Base-by-base conservation (phyloP, 192 early-diverging fungal species). In the Coemansia sp. region DNA sequence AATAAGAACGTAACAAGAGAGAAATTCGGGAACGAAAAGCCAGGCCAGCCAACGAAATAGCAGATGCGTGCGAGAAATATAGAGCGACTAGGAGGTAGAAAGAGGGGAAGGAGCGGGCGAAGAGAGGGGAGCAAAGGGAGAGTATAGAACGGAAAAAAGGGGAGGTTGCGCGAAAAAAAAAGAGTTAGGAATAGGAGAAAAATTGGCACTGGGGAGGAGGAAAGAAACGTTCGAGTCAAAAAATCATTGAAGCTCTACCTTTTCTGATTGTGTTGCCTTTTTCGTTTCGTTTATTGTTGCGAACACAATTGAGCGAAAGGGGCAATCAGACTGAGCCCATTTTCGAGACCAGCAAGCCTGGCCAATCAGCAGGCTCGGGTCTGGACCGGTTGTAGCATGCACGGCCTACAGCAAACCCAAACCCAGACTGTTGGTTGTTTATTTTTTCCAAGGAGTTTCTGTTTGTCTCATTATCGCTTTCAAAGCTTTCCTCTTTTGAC, bases 121-220 rank as follows among this genome's bases (percentile, higher is more conserved):
- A 13, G n/a, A n/a, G 33, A 9, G 20, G 62, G 63, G 63, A 56
- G 38, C 20, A 53, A 65, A 52, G 46, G 62, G 52, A 54, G 54
- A 54, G 22, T 23, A 43, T 57, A 56, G 56, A 66, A 43, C 46
- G 54, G 33, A 34, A 46, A 45, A 42, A 29, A 43, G 35, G 48
- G 45, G 38, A 43, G 49, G 48, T 56, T 32, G 32, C 36, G 15
- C 35, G 56, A 59, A 36, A 42, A 45, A 45, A 70, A 61, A 48
- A 63, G 62, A 52, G 36, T 63, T 63, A 38, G 46, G 23, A 23
- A 52, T 38, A 63, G 45, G 32, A 35, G 35, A 63, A 38, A 36
- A 55, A 53, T 9, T 59, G 58, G 38, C 36, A 15, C 20, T 32
- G 49, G 45, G 32, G 62, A 25, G 62, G 36, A 60, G 57, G 59